Evolutionary conservation across 1,284 basidiomycete species (phyloP).

Genomic region (Rhodotorula sp.): DNA sequence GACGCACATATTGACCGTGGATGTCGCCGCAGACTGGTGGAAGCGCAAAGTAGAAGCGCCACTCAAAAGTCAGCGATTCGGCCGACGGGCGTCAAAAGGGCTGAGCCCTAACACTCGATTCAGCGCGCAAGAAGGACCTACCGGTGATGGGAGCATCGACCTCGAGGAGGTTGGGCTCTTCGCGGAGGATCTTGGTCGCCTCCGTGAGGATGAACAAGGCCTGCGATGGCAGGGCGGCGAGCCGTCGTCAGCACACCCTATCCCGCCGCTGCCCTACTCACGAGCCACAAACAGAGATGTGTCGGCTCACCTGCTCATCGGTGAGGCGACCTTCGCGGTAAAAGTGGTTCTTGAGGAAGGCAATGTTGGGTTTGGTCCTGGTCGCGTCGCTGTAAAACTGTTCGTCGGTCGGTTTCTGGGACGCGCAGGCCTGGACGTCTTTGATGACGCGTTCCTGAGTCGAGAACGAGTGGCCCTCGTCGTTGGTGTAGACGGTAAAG

Average conservation of each 20-base stretch:
- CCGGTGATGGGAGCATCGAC: slow-evolving; percentile 94
- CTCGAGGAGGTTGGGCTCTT: slow-evolving; percentile 84
- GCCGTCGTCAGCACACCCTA: too few relatives aligned
- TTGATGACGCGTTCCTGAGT: slow-evolving; percentile 53
- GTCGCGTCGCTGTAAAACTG: slow-evolving; percentile 88
- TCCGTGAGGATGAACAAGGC: slow-evolving; percentile 81
- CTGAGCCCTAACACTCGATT: background rate
- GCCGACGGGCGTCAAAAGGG: background rate
- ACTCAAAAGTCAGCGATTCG: slow-evolving; percentile 1
- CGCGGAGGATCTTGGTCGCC: slow-evolving; percentile 66
- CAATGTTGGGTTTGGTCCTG: slow-evolving; percentile 85
- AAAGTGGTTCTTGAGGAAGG: slow-evolving; percentile 98
- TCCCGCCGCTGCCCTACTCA: too few relatives aligned
- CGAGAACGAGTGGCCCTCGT: slow-evolving; percentile 51
- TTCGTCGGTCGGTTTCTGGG: slow-evolving; percentile 83
- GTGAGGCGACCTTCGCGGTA: slow-evolving; percentile 79
- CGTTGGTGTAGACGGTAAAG: slow-evolving; percentile 51
- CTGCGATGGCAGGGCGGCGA: slow-evolving; percentile 52
- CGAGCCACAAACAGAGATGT: background rate
- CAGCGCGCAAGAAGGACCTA: slow-evolving; percentile 50
- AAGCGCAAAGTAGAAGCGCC: background rate
- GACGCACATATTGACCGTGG: slow-evolving; percentile 90
- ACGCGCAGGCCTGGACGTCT: slow-evolving; percentile 92
- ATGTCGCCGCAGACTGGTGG: slow-evolving; percentile 84
- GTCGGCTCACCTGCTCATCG: slow-evolving; percentile 33